Conservation (phyloP, 2,329 filamentous ascomycete species). For the Trichoderma sp. region DNA sequence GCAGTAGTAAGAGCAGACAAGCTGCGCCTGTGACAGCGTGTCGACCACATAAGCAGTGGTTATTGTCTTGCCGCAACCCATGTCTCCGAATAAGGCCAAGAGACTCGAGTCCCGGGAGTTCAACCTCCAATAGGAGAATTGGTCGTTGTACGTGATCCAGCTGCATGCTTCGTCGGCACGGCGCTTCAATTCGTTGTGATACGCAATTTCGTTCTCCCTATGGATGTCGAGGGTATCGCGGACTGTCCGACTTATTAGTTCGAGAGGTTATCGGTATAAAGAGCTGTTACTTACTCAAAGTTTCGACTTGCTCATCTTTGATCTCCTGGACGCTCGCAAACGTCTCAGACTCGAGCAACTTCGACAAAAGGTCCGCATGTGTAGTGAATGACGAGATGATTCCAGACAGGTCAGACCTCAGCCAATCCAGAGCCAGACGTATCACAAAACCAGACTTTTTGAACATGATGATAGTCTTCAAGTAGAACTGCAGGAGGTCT, state of each 20-base stretch:
- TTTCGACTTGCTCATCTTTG: conserved; percentile 15
- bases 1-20: conserved; percentile 25
- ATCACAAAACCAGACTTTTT: conserved; percentile 1
- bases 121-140: conserved; percentile 14
- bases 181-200: conserved; percentile 18
- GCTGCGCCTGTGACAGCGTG: not conserved
- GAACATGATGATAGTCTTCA: conserved; percentile 8
- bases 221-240: conserved; percentile 24
- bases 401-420: not conserved
- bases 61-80: conserved; percentile 26
- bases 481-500: conserved; percentile 24
- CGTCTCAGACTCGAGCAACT: conserved; percentile 4
- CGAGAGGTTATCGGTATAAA: not conserved
- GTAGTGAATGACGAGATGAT: conserved; percentile 14
- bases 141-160: conserved; percentile 13
- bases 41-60: conserved; percentile 26
- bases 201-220: conserved; percentile 13
- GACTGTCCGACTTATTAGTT: conserved; percentile 1
- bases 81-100: conserved; percentile 22
- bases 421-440: not conserved
- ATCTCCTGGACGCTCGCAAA: conserved; percentile 22
- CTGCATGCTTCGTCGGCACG: conserved; percentile 21
- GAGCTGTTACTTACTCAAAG: conserved; percentile 1
- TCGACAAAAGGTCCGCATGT: not conserved
- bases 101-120: conserved; percentile 7